Percentiles rank a stretch among this genome's conserved stretches.
Conservation (phyloP, 1,284 basidiomycete genomes). For the Cronartium quercuum region DNA sequence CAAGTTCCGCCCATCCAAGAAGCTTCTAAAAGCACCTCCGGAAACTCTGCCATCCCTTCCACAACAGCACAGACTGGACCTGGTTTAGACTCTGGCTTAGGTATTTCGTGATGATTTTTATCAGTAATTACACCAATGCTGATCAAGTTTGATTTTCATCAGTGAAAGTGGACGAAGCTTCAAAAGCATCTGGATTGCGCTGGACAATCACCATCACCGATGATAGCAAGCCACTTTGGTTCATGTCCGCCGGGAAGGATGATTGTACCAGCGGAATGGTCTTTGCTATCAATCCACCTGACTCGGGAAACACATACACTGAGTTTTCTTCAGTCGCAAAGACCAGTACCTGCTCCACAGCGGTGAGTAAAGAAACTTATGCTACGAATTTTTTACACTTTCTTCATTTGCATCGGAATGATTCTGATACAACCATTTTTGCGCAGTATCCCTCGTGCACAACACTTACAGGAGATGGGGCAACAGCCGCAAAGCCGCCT, state of each 20-base stretch:
- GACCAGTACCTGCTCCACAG: slow-evolving; percentile 15
- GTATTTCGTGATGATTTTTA: background rate
- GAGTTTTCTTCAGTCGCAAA: slow-evolving; percentile 22
- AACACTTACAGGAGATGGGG: background rate
- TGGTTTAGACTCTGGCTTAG: slow-evolving; percentile 30
- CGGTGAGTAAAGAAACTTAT: slow-evolving; percentile 8
- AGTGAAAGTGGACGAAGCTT: slow-evolving; percentile 24
- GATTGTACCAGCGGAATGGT: slow-evolving; percentile 37
- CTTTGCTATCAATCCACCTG: slow-evolving; percentile 29
- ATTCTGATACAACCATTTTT: background rate
- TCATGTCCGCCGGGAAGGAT: slow-evolving; percentile 30
- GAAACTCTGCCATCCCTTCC: background rate
- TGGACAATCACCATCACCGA: slow-evolving; percentile 32
- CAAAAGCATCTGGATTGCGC: slow-evolving; percentile 14
- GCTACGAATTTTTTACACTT: background rate
- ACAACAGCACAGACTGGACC: background rate
- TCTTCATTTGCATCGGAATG: background rate
- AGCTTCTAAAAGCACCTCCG: too few species aligned
- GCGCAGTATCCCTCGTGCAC: background rate
- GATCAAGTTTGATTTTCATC: background rate
- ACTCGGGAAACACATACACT: slow-evolving; percentile 14
- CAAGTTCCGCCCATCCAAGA: too few species aligned
- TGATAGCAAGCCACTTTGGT: slow-evolving; percentile 37
- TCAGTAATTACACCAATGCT: background rate
- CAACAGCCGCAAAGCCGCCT: background rate